Base-by-base conservation (phyloP, 768 basidiomycete genomes). In the Amyloporia xantha region DNA sequence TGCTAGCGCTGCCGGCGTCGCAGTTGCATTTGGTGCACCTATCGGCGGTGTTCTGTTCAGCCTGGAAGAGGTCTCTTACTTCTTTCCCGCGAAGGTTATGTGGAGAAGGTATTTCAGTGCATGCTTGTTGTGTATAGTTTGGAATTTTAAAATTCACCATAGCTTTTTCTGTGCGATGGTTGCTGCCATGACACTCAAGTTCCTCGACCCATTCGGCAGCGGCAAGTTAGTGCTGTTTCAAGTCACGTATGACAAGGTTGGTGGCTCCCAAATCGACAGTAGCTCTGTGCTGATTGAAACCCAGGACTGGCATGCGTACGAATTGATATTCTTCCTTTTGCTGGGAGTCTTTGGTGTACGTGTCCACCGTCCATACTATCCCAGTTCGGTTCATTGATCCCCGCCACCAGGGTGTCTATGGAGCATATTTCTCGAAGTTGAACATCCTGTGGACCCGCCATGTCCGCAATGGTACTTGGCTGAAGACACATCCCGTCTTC, bases 101-200 rank as follows among this genome's bases (percentile, higher is more conserved):
- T 95, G 91, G 90, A 73, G 92, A 71, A 89, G 89, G 91, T 91
- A 59, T 41, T 66, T 53, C 44, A 23, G 24, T 3, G n/a, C 41
- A 11, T 17, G n/a, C 4, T 50, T 47, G 41, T 27, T 30, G 39
- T 6, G 11, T 3, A 41, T n/a, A 48, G 37, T 3, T 21, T 17
- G 61, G 20, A 71, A 69, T 58, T 70, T 68, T 19, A 42, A 15
- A 33, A 36, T 49, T n/a, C 61, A 50, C 47, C 61, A 13, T 62
- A 95, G 91, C 59, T 99, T 99, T 70, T 94, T 99, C 66, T 98
- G 96, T 62, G 96, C 96, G 1, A 84, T 98, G 77, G 90, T 98
- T 55, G 96, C 96, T 2, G 95, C 95, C 1, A 86, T 97, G 57
- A 95, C 95, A 0, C 71, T 99, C 39, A 78, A 84, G 68, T 86